Percentiles rank a stretch among this genome's conserved stretches.
phyloP scores from a whole-genome alignment of 1,284 basidiomycete species.

The Trichosporon asahii region DNA sequence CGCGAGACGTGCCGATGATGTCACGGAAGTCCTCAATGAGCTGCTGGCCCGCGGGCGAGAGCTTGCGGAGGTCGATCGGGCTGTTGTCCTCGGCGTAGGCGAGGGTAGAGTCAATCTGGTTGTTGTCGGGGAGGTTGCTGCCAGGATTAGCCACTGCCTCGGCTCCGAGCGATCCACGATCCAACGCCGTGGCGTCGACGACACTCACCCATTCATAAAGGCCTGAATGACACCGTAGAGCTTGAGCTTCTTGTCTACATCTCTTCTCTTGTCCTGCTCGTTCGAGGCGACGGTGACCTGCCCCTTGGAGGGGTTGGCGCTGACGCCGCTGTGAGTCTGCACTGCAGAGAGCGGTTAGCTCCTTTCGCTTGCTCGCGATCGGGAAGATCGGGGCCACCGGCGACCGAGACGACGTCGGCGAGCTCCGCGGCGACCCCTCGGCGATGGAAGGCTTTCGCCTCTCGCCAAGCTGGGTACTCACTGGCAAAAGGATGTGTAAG shows the following conservation, averaged over 20 bases:
- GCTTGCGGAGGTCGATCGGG: constrained; percentile 62
- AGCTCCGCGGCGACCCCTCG: background rate
- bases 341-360: constrained; percentile 9
- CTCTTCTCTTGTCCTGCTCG: constrained; percentile 45
- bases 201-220: constrained; percentile 61
- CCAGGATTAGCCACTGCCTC: background rate
- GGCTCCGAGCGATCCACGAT: too few relatives aligned
- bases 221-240: constrained; percentile 75
- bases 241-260: constrained; percentile 52
- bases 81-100: constrained; percentile 65
- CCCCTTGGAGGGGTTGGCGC: constrained; percentile 29
- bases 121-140: constrained; percentile 69
- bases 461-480: background rate
- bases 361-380: background rate
- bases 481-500: constrained; percentile 8
- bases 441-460: background rate
- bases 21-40: constrained; percentile 68
- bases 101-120: constrained; percentile 71
- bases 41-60: constrained; percentile 71
- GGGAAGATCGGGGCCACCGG: too few relatives aligned
- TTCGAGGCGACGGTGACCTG: constrained; percentile 46
- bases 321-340: constrained; percentile 15
- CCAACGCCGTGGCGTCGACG: background rate
- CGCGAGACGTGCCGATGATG: constrained; percentile 53
- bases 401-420: too few relatives aligned